phyloP scores from a whole-genome alignment of 176 grass and related monocot genomes.

The Puccinellia tenuiflora region DNA sequence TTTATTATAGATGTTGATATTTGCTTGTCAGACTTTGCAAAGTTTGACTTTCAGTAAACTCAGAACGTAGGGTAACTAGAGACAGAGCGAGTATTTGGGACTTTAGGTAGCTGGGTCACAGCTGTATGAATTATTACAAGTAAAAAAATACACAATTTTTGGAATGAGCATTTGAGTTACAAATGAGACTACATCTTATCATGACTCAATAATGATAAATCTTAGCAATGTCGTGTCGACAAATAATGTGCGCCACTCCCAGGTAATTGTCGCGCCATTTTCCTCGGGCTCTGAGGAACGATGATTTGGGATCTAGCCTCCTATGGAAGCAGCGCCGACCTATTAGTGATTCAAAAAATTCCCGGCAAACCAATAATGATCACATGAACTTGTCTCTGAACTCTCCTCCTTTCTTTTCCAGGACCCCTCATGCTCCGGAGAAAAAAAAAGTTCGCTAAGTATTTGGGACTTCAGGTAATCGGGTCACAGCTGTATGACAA shows the following conservation, averaged over 20 bases:
- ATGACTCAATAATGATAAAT: background rate
- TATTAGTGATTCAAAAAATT: constrained; percentile 5
- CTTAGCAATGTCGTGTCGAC: background rate
- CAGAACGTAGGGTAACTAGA: no score
- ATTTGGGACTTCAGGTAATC: no score
- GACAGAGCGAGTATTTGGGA: no score
- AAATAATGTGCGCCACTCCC: background rate
- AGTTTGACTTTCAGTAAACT: no score
- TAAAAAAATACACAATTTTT: no score
- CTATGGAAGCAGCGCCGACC: background rate
- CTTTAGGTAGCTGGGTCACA: no score
- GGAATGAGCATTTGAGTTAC: background rate
- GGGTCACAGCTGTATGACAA: no score
- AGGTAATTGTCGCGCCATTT: background rate
- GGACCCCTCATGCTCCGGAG: background rate
- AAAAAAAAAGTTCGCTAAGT: background rate
- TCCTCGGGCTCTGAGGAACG: background rate
- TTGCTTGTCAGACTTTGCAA: no score
- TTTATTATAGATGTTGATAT: no score
- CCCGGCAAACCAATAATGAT: constrained; percentile 16
- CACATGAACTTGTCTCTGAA: constrained; percentile 24
- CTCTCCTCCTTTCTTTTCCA: constrained; percentile 40
- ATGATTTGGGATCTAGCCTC: background rate
- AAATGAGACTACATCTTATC: background rate
- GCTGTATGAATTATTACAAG: no score